Percentiles rank a stretch among this genome's conserved stretches.
phyloP scores from a whole-genome alignment of 768 basidiomycete species.

The Leccinum disarticulatum region DNA sequence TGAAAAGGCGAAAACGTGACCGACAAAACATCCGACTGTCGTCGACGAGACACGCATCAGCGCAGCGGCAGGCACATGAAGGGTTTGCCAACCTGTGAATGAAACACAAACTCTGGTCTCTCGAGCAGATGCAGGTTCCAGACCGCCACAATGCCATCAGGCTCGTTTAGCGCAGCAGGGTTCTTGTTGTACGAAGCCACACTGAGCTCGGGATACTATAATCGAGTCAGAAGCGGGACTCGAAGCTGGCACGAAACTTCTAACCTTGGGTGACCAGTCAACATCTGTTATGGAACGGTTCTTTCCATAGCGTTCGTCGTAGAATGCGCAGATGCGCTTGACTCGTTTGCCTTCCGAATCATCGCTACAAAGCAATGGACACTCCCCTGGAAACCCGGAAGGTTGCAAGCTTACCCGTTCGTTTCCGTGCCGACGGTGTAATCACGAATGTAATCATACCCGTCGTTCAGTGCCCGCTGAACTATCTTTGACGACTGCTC shows the following conservation, averaged over 20 bases:
- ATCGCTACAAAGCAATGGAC: conserved; percentile 50
- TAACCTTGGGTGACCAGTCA: conserved; percentile 96
- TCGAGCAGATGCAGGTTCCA: conserved; percentile 97
- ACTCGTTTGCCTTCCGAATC: conserved; percentile 89
- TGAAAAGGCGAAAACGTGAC: conserved; percentile 98
- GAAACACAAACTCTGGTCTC: conserved; percentile 96
- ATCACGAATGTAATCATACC: conserved; percentile 95
- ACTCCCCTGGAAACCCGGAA: conserved; percentile 2
- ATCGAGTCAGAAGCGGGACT: background rate
- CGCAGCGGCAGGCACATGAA: background rate
- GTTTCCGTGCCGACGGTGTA: conserved; percentile 90
- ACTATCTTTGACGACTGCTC: conserved; percentile 94
- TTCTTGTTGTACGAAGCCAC: conserved; percentile 99
- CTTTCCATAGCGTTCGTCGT: conserved; percentile 86
- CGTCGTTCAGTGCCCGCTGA: conserved; percentile 91
- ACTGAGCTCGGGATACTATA: conserved; percentile 90
- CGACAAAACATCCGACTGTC: conserved; percentile 94
- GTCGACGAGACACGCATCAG: conserved; percentile 5
- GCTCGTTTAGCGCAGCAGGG: conserved; percentile 88
- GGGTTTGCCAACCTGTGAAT: conserved; percentile 77
- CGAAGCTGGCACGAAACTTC: conserved; percentile 7
- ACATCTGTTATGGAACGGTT: conserved; percentile 94
- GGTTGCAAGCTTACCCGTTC: conserved; percentile 59
- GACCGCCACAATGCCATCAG: conserved; percentile 94
- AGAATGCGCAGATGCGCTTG: conserved; percentile 93